Evolutionary conservation across 2,329 filamentous ascomycete genomes (phyloP), one percentile per base, ranked within the genome.

Genomic region (Colletotrichum neosansevieriae): DNA sequence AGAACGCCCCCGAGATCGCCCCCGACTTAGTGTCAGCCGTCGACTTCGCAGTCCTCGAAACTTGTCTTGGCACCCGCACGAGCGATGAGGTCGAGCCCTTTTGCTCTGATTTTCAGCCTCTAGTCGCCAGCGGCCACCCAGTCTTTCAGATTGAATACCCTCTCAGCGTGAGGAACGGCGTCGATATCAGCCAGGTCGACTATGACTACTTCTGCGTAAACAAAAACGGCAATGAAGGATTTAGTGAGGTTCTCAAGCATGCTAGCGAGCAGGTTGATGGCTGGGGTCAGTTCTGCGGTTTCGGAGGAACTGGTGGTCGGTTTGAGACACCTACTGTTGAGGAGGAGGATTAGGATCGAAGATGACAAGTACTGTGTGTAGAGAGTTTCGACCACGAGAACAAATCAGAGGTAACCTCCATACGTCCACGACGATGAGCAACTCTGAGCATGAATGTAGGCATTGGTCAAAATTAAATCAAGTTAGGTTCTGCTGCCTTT

Each of bases 81-180:
- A 57, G 62, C 15, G 69, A 68, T 70, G 66, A 75, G 34, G 73
- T 75, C 44, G 74, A 71, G 56, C 72, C 69, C 17, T 77, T 77
- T 47, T 79, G 76, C 69, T 67, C 69, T 49, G 72, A 75, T 50
- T 79, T 78, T 66, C 74, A 75, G 70, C 65, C 45, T 9, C 77
- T 76, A 50, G 58, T 78, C 32, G 63, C 72, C 10, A 71, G 71
- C n/a, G 74, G 69, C 34, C 77, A 75, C 66, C 77, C 76, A 36
- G 76, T 79, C 12, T 73, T 78, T 38, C 76, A 78, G 71, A 76
- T 79, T 51, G 77, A 79, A 72, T 79, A 79, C 40, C 76, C 76
- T 19, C 73, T 70, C 7, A 77, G 76, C 24, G 65, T 65, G 24
- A 71, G 73, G 11, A 70, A 72, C 54, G 70, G 60, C 5, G 73